phyloP scores from a whole-genome alignment of 148 eudicot genomes.

The Rhododendron simsii region DNA sequence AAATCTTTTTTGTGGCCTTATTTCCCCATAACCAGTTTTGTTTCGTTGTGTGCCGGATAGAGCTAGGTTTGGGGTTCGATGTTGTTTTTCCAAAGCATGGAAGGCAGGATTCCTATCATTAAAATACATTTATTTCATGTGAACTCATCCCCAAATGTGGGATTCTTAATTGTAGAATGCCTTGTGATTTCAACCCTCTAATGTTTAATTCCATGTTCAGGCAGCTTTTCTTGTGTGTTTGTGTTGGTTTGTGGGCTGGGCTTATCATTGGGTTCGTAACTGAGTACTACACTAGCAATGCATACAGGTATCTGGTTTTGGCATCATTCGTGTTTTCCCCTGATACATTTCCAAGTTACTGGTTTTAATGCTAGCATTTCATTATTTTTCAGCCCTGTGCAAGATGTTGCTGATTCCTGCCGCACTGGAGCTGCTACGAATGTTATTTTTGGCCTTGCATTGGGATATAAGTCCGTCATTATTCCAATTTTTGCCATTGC shows the following conservation, averaged over 20 bases:
- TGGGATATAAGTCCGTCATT: conserved; percentile 89
- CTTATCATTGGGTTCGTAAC: conserved; percentile 90
- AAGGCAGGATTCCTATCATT: background rate
- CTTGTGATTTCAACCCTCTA: background rate
- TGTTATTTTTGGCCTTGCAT: conserved; percentile 81
- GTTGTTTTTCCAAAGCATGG: background rate
- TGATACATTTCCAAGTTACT: background rate
- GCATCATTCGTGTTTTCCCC: background rate
- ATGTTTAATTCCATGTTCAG: conserved; percentile 34
- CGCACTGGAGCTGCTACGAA: conserved; percentile 94
- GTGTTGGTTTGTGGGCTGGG: conserved; percentile 94
- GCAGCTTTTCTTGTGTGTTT: conserved; percentile 80
- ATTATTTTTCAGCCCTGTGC: conserved; percentile 65
- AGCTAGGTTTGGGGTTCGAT: background rate
- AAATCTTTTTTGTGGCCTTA: background rate
- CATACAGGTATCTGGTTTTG: conserved; percentile 55
- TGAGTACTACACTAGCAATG: conserved; percentile 88
- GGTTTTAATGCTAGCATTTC: conserved; percentile 13
- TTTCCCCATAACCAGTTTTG: background rate
- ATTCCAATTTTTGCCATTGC: conserved; percentile 91
- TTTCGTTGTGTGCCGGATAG: background rate
- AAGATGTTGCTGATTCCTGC: conserved; percentile 96
- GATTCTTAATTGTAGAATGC: background rate
- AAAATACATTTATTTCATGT: background rate
- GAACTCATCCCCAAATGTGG: background rate